A percentile compares a stretch with the other conserved stretches of the same genome.
Conservation (phyloP, 768 basidiomycete genomes). For the Leccinum obscurum region DNA sequence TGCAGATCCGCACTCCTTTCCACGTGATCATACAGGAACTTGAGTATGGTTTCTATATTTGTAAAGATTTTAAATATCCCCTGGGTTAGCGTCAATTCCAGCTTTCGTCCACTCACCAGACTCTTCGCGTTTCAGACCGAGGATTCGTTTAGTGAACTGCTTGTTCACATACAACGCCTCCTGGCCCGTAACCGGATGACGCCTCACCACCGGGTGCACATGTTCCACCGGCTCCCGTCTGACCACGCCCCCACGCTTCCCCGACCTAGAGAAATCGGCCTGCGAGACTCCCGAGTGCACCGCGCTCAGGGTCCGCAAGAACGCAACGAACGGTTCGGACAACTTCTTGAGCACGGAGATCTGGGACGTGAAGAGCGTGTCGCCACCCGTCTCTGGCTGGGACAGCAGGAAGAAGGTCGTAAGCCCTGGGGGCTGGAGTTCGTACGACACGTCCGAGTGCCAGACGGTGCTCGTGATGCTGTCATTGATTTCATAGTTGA, state of each 20-base stretch:
- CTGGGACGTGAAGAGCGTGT: slow-evolving; percentile 72
- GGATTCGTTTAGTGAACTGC: slow-evolving; percentile 79
- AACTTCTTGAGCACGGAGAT: slow-evolving; percentile 69
- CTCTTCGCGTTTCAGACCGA: slow-evolving; percentile 82
- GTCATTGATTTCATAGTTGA: slow-evolving; percentile 73
- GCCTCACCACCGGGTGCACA: slow-evolving; percentile 74
- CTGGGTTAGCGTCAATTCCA: slow-evolving; percentile 12
- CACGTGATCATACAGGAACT: slow-evolving; percentile 72
- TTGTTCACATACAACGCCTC: slow-evolving; percentile 87
- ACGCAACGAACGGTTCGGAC: slow-evolving; percentile 43
- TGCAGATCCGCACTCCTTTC: slow-evolving; percentile 78
- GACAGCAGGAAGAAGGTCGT: slow-evolving; percentile 83
- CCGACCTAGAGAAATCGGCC: slow-evolving; percentile 68
- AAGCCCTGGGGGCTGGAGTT: slow-evolving; percentile 83
- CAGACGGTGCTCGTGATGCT: slow-evolving; percentile 57
- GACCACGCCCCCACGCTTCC: slow-evolving; percentile 72
- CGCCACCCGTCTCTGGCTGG: slow-evolving; percentile 63
- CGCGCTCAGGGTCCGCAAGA: slow-evolving; percentile 70
- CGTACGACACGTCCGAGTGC: slow-evolving; percentile 81
- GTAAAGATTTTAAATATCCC: background rate
- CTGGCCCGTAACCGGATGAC: slow-evolving; percentile 83
- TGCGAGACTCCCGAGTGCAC: slow-evolving; percentile 84
- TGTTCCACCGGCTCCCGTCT: slow-evolving; percentile 83
- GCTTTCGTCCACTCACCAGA: slow-evolving; percentile 51
- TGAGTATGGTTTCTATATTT: slow-evolving; percentile 55